Base-by-base conservation (phyloP, 352 stramenopile genomes). In the Phytopythium boreale region DNA sequence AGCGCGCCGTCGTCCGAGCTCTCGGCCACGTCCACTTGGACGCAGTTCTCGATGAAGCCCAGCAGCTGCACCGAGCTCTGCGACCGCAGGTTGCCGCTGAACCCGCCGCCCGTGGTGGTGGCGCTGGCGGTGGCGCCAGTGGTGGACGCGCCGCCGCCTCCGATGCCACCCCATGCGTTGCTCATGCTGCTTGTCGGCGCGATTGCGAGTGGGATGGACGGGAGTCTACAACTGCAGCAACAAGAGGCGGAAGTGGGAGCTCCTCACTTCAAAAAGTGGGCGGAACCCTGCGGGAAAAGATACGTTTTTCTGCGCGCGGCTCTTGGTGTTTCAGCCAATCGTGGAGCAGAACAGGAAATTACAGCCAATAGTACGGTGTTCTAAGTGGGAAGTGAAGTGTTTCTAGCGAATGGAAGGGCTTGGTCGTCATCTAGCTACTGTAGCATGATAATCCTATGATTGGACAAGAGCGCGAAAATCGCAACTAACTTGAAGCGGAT, bases 51-150 rank as follows among this genome's bases (percentile, higher is more conserved):
- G 63, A 94, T 90, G 67, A 83, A 89, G 4, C 85, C 87, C 63
- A 93, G 84, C 44, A 96, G 79, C 64, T 94, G 84, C 67, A 96
- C 82, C 1, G 85, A 92, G 74, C 82, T 92, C 64, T 90, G 86
- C 53, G 84, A 93, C 61, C 85, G 85, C 56, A 79, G 66, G 27
- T 49, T 69, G 49, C 67, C 63, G 41, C 61, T 39, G 41, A 79
- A 70, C 10, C 37, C 60, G 29, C 53, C 59, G 12, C 2, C 57
- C 4, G 36, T 20, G 58, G 8, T 15, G 3, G 5, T 22, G 2
- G 41, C 0, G 41, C 41, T 19, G 9, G 11, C n/a, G 34, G 55
- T 8, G 43, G 19, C 1, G 19, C 19, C 20, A 4, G 19, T 26
- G 43, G n/a, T 10, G 46, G 46, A 31, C 11, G 46, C 14, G 46